Evolutionary conservation across 179 eudicot genomes (phyloP).

Genomic region (Heliamphora ciliata): DNA sequence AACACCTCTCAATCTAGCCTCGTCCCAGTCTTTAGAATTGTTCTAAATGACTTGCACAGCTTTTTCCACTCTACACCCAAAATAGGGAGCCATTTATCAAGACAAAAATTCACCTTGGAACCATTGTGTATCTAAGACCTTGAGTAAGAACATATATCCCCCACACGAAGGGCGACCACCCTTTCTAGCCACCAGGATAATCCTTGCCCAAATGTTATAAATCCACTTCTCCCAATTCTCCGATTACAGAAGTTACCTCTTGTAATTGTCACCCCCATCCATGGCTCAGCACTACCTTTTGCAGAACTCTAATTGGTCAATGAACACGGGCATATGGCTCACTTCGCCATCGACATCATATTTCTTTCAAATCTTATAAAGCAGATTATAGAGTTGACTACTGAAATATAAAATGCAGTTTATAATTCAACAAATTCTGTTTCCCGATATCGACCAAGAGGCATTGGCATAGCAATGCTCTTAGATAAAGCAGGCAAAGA

Average conservation of each 20-base stretch:
- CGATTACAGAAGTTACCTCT: slow-evolving; percentile 2
- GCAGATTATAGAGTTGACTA: neutral
- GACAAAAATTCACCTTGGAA: too few species aligned
- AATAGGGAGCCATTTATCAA: too few species aligned
- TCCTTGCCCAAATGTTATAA: neutral
- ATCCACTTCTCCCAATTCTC: neutral
- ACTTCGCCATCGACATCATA: neutral
- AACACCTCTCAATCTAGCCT: too few species aligned
- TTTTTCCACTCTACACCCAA: too few species aligned
- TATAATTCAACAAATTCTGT: too few species aligned
- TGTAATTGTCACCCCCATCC: neutral
- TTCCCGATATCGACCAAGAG: neutral
- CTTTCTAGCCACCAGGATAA: too few species aligned
- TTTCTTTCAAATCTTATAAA: neutral
- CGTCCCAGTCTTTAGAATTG: too few species aligned
- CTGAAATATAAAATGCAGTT: neutral
- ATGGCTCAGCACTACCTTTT: neutral
- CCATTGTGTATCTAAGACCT: too few species aligned
- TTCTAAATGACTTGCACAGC: too few species aligned
- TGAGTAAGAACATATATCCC: too few species aligned
- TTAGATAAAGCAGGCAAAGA: neutral
- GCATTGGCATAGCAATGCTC: neutral
- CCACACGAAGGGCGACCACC: too few species aligned
- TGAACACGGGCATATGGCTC: neutral
- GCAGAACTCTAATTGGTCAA: neutral